These are phyloP conservation scores for Solanum stenotomum DNA, from an alignment of 257 asterid species.

Conservation along the genomic window DNA sequence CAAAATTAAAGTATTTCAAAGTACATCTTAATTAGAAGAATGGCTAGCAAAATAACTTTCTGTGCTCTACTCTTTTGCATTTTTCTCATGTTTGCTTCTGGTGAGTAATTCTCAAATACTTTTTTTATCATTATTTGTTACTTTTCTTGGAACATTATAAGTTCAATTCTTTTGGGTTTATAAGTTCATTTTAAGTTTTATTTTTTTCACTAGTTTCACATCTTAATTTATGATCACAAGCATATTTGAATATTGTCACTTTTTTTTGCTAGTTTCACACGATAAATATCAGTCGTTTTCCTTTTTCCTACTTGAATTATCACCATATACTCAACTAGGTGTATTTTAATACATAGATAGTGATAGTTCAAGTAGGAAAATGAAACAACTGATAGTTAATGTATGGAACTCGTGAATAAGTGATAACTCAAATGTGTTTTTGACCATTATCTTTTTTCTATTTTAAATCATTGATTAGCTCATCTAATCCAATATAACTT, in stretches of 20 bases:
- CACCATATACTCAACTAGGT: background rate
- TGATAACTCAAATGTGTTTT: no score
- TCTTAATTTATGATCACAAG: no score
- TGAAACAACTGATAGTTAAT: background rate
- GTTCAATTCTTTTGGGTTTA: no score
- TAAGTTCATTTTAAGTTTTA: background rate
- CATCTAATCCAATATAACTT: background rate
- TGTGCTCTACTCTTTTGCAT: background rate
- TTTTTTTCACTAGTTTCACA: background rate
- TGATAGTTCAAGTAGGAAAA: background rate
- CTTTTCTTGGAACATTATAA: no score
- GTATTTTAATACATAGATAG: background rate
- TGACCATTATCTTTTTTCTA: background rate
- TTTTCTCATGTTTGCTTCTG: background rate
- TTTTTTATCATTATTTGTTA: no score
- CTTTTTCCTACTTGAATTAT: no score
- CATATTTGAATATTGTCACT: background rate
- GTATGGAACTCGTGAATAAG: no score
- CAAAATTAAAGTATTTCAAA: background rate
- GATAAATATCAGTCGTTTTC: accelerated
- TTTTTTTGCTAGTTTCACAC: background rate
- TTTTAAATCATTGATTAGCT: background rate
- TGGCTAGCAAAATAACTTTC: conserved; percentile 1
- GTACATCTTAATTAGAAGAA: background rate
- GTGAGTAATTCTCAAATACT: background rate